Percentiles rank a stretch among this genome's conserved stretches.
These are phyloP conservation scores for Coemansia sp. DNA, from an alignment of 192 early-diverging fungal genomes.

Conservation along the genomic window DNA sequence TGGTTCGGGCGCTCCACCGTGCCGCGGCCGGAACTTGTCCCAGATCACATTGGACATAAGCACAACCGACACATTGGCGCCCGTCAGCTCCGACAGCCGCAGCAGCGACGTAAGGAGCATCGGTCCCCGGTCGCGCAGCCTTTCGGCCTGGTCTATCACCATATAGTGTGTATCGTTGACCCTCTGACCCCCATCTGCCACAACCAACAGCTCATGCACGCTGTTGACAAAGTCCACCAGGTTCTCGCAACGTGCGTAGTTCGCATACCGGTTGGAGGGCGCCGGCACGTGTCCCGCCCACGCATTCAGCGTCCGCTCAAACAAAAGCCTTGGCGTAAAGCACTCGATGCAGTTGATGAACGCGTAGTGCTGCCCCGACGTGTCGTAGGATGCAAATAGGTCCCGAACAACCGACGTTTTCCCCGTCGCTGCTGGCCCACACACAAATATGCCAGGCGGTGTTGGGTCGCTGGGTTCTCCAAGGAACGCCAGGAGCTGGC, in stretches of 20 bases:
- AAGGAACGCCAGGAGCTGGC: constrained; percentile 33
- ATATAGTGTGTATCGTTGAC: constrained; percentile 40
- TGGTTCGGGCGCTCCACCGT: constrained; percentile 64
- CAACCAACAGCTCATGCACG: constrained; percentile 22
- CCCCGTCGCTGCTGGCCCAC: constrained; percentile 59
- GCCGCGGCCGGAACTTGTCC: constrained; percentile 74
- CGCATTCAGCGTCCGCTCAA: constrained; percentile 75
- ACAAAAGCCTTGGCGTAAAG: constrained; percentile 71
- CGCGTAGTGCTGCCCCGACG: constrained; percentile 18
- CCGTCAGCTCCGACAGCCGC: constrained; percentile 64
- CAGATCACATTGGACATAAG: constrained; percentile 72
- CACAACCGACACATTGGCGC: constrained; percentile 65
- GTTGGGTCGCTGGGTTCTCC: constrained; percentile 41
- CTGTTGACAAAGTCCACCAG: constrained; percentile 68
- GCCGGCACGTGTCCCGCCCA: constrained; percentile 56
- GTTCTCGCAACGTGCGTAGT: constrained; percentile 63
- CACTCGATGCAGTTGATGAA: constrained; percentile 78
- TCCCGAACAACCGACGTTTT: constrained; percentile 56
- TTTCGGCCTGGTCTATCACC: constrained; percentile 79
- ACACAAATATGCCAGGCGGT: constrained; percentile 57
- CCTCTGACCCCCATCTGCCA: not conserved
- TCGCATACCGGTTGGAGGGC: constrained; percentile 51
- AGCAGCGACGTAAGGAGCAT: constrained; percentile 69
- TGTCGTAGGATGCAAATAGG: constrained; percentile 42
- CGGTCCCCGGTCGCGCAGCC: constrained; percentile 68